Evolutionary conservation across 169 alveolate species (phyloP).

Genomic region (Plasmodium yoelii): DNA sequence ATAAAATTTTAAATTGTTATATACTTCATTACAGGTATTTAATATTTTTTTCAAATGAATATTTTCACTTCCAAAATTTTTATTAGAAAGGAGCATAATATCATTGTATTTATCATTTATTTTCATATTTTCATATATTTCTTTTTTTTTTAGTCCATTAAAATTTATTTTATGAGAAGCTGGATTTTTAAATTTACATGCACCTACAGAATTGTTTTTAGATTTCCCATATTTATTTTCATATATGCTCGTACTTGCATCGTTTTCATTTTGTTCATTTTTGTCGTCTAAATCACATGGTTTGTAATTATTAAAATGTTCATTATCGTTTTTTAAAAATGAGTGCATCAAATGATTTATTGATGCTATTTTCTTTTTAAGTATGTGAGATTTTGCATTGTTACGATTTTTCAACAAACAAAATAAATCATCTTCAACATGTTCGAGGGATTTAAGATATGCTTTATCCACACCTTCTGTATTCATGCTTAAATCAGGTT

Average conservation of each 20-base stretch:
- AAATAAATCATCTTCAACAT: constrained; percentile 39
- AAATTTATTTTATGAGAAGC: no score
- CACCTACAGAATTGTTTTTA: no score
- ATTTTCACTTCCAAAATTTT: constrained; percentile 15
- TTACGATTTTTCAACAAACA: constrained; percentile 23
- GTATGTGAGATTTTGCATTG: neutral
- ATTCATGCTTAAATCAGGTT: constrained; percentile 10
- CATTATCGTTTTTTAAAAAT: constrained; percentile 18
- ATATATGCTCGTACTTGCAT: neutral
- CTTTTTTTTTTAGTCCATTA: no score
- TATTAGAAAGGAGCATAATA: constrained; percentile 23
- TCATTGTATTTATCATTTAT: constrained; percentile 34
- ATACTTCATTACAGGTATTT: constrained; percentile 25
- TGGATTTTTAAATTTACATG: no score
- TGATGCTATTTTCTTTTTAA: constrained; percentile 20
- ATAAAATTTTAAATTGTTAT: constrained; percentile 50
- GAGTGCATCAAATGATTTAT: constrained; percentile 22
- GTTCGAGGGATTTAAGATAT: neutral
- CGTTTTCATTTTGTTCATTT: neutral
- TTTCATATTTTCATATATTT: no score
- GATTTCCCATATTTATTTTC: neutral
- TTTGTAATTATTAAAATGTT: constrained; percentile 13
- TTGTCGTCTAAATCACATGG: constrained; percentile 23
- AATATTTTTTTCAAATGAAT: constrained; percentile 58
- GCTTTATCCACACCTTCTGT: constrained; percentile 4